Percentiles rank a stretch among this genome's conserved stretches.
phyloP scores from a whole-genome alignment of 768 basidiomycete genomes.

The Sporobolomyces pararoseus region DNA sequence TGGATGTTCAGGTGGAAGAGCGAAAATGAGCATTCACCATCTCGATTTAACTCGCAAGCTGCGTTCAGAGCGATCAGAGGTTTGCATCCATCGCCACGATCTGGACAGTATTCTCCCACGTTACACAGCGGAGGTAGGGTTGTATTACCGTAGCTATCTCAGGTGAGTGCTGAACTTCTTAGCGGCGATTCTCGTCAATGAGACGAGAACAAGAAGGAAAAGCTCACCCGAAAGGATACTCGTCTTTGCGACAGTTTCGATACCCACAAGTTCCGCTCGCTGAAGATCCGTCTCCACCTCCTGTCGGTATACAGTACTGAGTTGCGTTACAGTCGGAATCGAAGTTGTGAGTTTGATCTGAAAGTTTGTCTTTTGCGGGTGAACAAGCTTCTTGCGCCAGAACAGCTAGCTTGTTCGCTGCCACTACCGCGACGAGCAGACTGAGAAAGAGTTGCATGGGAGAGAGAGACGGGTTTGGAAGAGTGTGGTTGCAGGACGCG shows the following conservation, averaged over 20 bases:
- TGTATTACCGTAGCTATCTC: conserved; percentile 13
- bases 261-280: neutral
- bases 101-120: neutral
- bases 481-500: conserved; percentile 4
- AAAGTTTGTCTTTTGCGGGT: conserved; percentile 10
- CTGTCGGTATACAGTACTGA: conserved; percentile 6
- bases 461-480: neutral
- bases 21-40: neutral
- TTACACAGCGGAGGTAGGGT: conserved; percentile 17
- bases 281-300: neutral
- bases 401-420: neutral
- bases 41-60: conserved; percentile 17
- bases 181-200: neutral
- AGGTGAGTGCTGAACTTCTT: neutral
- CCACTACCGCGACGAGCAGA: neutral
- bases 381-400: conserved; percentile 16
- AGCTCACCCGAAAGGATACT: conserved; percentile 18
- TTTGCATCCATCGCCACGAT: conserved; percentile 12
- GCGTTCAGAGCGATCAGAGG: neutral
- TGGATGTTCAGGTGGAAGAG: neutral
- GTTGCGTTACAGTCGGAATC: conserved; percentile 12
- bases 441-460: neutral
- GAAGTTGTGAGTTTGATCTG: conserved; percentile 21
- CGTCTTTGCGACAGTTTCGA: conserved; percentile 6
- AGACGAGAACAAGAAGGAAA: neutral